Evolutionary conservation across 192 early-diverging fungal genomes (phyloP), one percentile per base, ranked within the genome.

Genomic region (Entophlyctis luteolus): DNA sequence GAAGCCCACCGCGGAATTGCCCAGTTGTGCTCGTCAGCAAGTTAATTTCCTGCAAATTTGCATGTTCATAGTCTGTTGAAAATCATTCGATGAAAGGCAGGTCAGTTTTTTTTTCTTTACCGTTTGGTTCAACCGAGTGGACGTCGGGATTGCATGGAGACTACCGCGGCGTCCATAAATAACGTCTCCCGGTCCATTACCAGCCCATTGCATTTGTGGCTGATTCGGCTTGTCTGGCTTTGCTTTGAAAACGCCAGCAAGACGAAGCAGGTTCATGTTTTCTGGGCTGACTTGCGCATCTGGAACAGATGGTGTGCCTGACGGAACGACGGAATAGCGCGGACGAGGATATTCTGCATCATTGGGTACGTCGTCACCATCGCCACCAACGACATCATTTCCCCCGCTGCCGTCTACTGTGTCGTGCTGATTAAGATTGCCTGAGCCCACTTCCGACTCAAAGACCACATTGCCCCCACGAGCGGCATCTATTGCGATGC

Each of bases 1-100:
- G 23, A 42, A 27, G 54, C 6, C 62, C 62, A 25, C 67, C 67
- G 14, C 67, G 67, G 32, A 68, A 68, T 55, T 55, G 45, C 8
- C 67, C 67, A 22, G 67, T 68, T n/a, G 55, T 68, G 37, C 20
- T 56, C 18, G 54, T 68, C 35, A 68, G 31, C 18, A 68, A 52
- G 46, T 55, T 31, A 16, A 68, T 63, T 63, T 63, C 62, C 62
- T 63, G 0, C 10, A 10, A 0, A 12, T 25, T 56, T 12, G 14
- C 20, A 56, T 10, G 28, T 52, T 20, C 22, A 8, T 14, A 52
- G 27, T 8, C 22, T 23, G 10, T 52, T 8, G 27, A 22, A 52
- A 6, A 52, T 8, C 6, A 18, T 8, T 8, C 14, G 50, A 52
- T 22, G 22, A 33, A n/a, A 56, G 35, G 6, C 6, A 56, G 8